Percentiles rank a stretch among this genome's conserved stretches.
phyloP scores from a whole-genome alignment of 352 stramenopile species.

The Albugo candida region DNA sequence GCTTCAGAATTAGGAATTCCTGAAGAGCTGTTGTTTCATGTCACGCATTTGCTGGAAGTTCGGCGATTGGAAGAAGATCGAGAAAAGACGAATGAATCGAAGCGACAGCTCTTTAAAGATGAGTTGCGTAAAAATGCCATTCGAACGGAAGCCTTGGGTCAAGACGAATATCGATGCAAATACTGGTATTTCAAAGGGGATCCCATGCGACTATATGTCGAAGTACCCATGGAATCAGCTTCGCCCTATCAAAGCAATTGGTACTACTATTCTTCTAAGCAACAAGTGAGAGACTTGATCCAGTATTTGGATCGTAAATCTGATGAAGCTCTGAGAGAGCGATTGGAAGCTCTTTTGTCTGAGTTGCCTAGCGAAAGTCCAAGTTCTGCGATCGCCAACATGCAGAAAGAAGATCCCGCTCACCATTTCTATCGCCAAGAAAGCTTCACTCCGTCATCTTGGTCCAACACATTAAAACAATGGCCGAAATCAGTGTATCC shows the following conservation, averaged over 20 bases:
- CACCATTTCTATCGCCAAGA: slow-evolving; percentile 19
- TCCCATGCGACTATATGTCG: slow-evolving; percentile 38
- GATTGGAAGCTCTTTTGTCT: slow-evolving; percentile 29
- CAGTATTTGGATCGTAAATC: slow-evolving; percentile 32
- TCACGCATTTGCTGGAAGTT: slow-evolving; percentile 54
- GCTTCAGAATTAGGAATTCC: slow-evolving; percentile 45
- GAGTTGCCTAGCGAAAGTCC: slow-evolving; percentile 60
- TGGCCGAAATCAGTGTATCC: slow-evolving; percentile 28
- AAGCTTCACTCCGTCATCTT: slow-evolving; percentile 20
- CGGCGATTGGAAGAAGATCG: slow-evolving; percentile 39
- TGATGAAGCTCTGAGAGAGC: slow-evolving; percentile 26
- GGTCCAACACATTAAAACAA: slow-evolving; percentile 32
- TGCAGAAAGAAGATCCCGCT: slow-evolving; percentile 36
- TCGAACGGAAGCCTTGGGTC: slow-evolving; percentile 48
- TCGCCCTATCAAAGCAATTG: slow-evolving; percentile 13
- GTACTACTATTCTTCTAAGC: slow-evolving; percentile 46
- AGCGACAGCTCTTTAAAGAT: slow-evolving; percentile 41
- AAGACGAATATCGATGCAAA: slow-evolving; percentile 26
- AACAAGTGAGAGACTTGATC: slow-evolving; percentile 34
- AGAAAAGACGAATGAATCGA: slow-evolving; percentile 35
- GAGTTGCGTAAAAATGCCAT: slow-evolving; percentile 50
- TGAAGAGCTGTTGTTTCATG: slow-evolving; percentile 42
- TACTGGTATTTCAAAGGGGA: slow-evolving; percentile 71
- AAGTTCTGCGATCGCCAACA: slow-evolving; percentile 47
- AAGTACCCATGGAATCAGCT: slow-evolving; percentile 7